Conservation (phyloP, 176 grass and related monocot species). For the Oryza brachyantha region DNA sequence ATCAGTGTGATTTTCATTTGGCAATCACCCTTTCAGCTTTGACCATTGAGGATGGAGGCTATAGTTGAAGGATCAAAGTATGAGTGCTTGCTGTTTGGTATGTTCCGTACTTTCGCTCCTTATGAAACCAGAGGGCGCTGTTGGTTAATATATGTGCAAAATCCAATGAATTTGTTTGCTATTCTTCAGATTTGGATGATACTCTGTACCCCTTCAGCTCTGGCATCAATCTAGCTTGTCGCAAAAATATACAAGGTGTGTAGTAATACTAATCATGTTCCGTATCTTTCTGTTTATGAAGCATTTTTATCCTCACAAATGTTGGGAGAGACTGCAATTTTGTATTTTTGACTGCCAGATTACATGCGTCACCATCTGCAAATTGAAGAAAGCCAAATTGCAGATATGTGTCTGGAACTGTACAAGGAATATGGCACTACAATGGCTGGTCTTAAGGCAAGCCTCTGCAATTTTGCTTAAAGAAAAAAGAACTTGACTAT, state of each 20-base stretch:
- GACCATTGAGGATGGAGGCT: conserved; percentile 33
- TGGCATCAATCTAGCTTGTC: conserved; percentile 67
- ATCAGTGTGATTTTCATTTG: background rate
- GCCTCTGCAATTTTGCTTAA: background rate
- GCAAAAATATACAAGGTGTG: conserved; percentile 69
- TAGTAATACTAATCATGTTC: background rate
- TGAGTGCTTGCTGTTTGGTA: conserved; percentile 78
- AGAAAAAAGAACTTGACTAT: background rate
- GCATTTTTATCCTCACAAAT: conserved; percentile 6
- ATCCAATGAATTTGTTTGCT: background rate
- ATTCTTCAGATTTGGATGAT: conserved; percentile 73
- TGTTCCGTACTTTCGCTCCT: background rate
- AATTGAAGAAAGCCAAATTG: conserved; percentile 62
- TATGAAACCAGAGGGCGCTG: background rate
- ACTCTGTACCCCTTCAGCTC: conserved; percentile 59
- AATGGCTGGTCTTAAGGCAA: conserved; percentile 78
- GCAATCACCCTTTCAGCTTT: background rate
- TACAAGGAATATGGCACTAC: conserved; percentile 83
- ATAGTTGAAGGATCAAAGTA: conserved; percentile 45
- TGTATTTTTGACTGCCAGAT: conserved; percentile 35
- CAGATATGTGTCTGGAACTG: conserved; percentile 62
- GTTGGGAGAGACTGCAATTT: background rate
- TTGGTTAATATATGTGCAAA: conserved; percentile 2
- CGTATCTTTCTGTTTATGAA: background rate
- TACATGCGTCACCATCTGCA: conserved; percentile 66